Conservation (phyloP, 805 yeast species). For the Candida fluviatilis region DNA sequence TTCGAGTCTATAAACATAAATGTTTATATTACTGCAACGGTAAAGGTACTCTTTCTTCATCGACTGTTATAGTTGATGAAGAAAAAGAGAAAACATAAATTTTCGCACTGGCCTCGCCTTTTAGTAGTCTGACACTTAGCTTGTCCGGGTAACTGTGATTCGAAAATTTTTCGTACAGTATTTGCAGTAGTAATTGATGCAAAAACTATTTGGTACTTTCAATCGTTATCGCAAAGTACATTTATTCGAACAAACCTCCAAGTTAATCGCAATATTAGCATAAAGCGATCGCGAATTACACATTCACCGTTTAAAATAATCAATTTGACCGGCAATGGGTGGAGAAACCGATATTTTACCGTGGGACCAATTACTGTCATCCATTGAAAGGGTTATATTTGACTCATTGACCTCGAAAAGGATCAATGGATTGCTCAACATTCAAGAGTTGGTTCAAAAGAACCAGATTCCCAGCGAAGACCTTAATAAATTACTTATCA, state of each 20-base stretch:
- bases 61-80: no score
- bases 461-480: conserved; percentile 18
- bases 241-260: no score
- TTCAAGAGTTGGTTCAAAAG: conserved; percentile 22
- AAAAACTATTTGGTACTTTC: no score
- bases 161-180: background rate
- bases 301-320: background rate
- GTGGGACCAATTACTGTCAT: conserved; percentile 23
- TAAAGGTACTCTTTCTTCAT: no score
- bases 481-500: conserved; percentile 17
- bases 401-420: conserved; percentile 36
- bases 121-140: no score
- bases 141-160: background rate
- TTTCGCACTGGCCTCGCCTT: no score
- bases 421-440: conserved; percentile 27
- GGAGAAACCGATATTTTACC: conserved; percentile 3
- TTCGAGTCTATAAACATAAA: no score
- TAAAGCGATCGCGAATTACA: no score
- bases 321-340: background rate
- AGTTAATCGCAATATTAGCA: no score
- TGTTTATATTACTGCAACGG: no score
- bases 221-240: no score
- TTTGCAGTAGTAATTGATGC: background rate
- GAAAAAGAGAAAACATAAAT: no score
- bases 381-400: conserved; percentile 16